These are phyloP conservation scores for Sugiyamaella neomexicana DNA, from an alignment of 1,139 yeast genomes.

Conservation along the genomic window DNA sequence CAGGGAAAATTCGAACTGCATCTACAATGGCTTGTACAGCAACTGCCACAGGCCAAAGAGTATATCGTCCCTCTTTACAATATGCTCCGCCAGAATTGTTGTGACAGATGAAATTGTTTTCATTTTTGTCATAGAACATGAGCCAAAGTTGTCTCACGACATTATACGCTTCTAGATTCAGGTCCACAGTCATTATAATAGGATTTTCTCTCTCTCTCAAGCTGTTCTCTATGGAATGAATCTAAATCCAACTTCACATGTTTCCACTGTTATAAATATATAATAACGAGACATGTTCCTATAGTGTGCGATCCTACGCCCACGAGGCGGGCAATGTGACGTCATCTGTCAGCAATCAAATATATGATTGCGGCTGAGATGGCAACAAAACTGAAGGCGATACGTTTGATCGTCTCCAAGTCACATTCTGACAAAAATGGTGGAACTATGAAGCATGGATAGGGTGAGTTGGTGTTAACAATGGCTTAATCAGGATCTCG, in stretches of 20 bases:
- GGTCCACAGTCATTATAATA: slow-evolving; percentile 15
- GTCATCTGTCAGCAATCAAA: neutral
- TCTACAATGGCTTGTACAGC: slow-evolving; percentile 63
- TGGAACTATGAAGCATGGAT: no score
- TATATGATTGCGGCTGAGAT: neutral
- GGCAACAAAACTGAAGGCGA: neutral
- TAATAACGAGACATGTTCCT: neutral
- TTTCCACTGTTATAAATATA: neutral
- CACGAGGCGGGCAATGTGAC: neutral
- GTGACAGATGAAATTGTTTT: slow-evolving; percentile 28
- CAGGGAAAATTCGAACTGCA: slow-evolving; percentile 58
- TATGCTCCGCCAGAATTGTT: slow-evolving; percentile 49
- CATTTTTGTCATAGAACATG: slow-evolving; percentile 34
- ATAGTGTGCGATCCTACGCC: no score
- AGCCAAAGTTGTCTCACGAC: slow-evolving; percentile 26
- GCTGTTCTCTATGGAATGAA: no score
- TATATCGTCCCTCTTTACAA: slow-evolving; percentile 54
- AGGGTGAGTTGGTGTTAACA: no score
- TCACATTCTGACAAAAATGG: no score
- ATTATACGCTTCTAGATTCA: slow-evolving; percentile 25
- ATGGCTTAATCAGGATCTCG: no score
- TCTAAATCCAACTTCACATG: no score
- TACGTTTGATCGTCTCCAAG: no score
- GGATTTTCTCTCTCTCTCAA: neutral
- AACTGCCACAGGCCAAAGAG: slow-evolving; percentile 69